phyloP scores from a whole-genome alignment of 352 stramenopile species.

The Globisporangium acanthophoron region DNA sequence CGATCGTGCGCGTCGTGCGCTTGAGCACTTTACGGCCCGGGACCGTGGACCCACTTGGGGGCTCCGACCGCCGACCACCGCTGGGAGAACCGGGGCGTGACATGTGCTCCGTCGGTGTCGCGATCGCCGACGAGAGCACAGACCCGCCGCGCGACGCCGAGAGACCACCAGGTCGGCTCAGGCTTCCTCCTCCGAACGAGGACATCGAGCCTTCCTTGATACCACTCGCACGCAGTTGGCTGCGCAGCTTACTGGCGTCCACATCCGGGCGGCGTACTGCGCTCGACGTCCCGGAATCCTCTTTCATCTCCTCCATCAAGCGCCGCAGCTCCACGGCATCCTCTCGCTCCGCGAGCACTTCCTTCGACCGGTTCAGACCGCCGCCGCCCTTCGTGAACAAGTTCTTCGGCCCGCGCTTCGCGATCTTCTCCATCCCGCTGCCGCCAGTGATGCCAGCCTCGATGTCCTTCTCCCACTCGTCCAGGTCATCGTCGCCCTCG shows the following conservation, averaged over 20 bases:
- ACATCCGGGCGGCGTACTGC: conserved; percentile 52
- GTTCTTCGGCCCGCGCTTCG: conserved; percentile 65
- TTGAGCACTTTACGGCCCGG: conserved; percentile 65
- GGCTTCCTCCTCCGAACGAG: conserved; percentile 17
- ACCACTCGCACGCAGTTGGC: conserved; percentile 63
- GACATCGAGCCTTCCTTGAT: conserved; percentile 45
- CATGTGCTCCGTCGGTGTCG: conserved; percentile 57
- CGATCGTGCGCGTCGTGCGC: conserved; percentile 65
- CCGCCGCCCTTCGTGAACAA: conserved; percentile 71
- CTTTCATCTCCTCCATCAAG: conserved; percentile 81
- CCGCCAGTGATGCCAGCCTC: conserved; percentile 69
- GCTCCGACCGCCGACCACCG: conserved; percentile 7
- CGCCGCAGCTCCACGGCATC: conserved; percentile 73
- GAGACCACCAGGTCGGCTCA: conserved; percentile 18
- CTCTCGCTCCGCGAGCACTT: conserved; percentile 66
- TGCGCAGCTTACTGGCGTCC: conserved; percentile 53
- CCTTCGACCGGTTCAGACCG: conserved; percentile 71
- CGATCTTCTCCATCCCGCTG: conserved; percentile 43
- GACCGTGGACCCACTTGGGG: conserved; percentile 27
- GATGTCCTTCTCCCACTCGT: conserved; percentile 71
- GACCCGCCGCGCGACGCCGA: conserved; percentile 50
- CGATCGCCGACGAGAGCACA: conserved; percentile 53
- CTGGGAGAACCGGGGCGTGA: conserved; percentile 58
- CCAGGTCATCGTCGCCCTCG: conserved; percentile 61
- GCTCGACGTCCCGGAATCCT: conserved; percentile 32